These are phyloP conservation scores for Penicillium maclennaniae DNA, from an alignment of 495 filamentous ascomycete species.

Conservation along the genomic window DNA sequence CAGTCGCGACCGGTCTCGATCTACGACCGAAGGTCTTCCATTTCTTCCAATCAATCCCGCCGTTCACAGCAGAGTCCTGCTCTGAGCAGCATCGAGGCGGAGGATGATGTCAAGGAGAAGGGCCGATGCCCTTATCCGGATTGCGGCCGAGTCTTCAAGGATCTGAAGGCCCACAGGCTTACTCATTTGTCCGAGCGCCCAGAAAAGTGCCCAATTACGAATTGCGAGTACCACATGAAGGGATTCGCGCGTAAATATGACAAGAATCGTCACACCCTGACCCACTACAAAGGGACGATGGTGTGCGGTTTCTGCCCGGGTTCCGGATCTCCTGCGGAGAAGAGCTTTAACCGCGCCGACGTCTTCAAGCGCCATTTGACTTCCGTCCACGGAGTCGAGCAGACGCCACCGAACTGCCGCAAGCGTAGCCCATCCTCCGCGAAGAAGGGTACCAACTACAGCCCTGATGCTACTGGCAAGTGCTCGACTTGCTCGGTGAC, in stretches of 20 bases:
- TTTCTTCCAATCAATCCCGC: conserved; percentile 54
- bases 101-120: conserved; percentile 62
- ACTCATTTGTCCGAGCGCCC: conserved; percentile 92
- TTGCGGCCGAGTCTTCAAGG: conserved; percentile 89
- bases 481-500: conserved; percentile 92
- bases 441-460: conserved; percentile 57
- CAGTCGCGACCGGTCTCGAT: conserved; percentile 37
- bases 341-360: conserved; percentile 97
- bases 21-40: conserved; percentile 49
- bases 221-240: conserved; percentile 92
- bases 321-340: conserved; percentile 86
- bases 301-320: conserved; percentile 97
- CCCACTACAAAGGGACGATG: conserved; percentile 99
- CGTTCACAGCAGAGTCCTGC: conserved; percentile 52
- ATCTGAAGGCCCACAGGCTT: conserved; percentile 91
- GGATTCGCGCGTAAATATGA: conserved; percentile 98
- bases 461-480: conserved; percentile 78
- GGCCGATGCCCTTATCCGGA: conserved; percentile 79
- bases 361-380: conserved; percentile 98
- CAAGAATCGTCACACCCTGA: conserved; percentile 96
- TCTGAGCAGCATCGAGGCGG: conserved; percentile 48
- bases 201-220: conserved; percentile 93
- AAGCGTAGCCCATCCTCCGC: conserved; percentile 64
- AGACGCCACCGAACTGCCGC: conserved; percentile 90
- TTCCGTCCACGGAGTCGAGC: conserved; percentile 89